Base-by-base conservation (phyloP, 768 basidiomycete genomes). In the Candolleomyces efflorescens region DNA sequence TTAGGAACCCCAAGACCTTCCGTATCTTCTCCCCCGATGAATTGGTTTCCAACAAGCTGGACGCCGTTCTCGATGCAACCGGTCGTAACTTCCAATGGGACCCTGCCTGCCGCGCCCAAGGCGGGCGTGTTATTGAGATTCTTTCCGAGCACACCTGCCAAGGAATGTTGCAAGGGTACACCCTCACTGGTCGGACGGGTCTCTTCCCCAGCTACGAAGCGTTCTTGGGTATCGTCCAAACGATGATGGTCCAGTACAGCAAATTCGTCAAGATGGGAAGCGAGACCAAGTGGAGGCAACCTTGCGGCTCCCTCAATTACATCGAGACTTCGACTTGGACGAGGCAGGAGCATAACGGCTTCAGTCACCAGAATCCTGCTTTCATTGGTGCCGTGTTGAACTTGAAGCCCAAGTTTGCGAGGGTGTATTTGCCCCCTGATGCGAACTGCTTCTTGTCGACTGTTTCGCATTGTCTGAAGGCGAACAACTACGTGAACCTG, bases 21-120 rank as follows among this genome's bases (percentile, higher is more conserved):
- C 82, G 94, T 39, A 90, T 96, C 58, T 95, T 95, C 75, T 92
- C 89, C 20, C 94, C 94, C 0, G 94, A 97, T 62, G 91, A 94
- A 64, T 76, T 94, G 1, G 84, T 87, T 11, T 91, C 88, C 41
- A 94, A 94, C 72, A 94, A 94, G 72, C 83, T 97, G 9, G 90
- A 92, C 64, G 89, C 84, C 3, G 86, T 89, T 5, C 81, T 94
- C 43, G 81, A 88, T 5, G 73, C 78, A 11, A 86, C 77, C 0
- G 78, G 80, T 2, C 84, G 92, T 50, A 86, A 92, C 72, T 87
- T 94, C 70, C 92, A 95, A 72, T 94, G 91, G 91, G 94, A 96
- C 65, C 64, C 77, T 11, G 78, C 81, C 1, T 78, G 76, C 20
- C 83, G 87, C 61, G 84, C 75, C 10, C 76, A 86, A 60, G 90